Evolutionary conservation across 106 monocot species (phyloP), one percentile per base, ranked within the genome.

Genomic region (Dioscorea dumetorum): DNA sequence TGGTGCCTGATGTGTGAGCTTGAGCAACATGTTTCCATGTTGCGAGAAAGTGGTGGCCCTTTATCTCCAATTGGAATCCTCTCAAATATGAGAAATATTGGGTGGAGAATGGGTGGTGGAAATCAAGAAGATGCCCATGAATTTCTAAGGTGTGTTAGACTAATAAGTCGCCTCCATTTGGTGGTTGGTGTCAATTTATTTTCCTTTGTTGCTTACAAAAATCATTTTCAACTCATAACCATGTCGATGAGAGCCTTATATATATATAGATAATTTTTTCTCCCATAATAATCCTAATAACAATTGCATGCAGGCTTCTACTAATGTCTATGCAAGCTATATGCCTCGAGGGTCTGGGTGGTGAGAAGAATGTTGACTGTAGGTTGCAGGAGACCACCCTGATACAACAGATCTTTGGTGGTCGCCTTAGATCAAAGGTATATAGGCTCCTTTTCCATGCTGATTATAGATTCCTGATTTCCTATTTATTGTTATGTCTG

Each of bases 101-200:
- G 91, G 16, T 95, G 83, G 66, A 74, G 84, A 24, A 89, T 91
- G 61, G 95, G 95, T 69, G 88, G 88, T 24, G 95, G 95, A 21
- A 88, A 82, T 64, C 95, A 95, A 67, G 95, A 95, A 81, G 95
- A 95, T 80, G 95, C 95, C 56, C 95, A 95, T 70, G 91, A 95
- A 72, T 95, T 95, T 72, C 74, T 95, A 67, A 91, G 95, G 95
- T 91, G 68, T 21, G 8, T 18, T 20, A 41, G 41, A 41, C 6
- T 41, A 41, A 41, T 41, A 10, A 41, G 41, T 41, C 10, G 6
- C 41, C 41, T 41, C 41, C 41, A 41, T 6, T 41, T 41, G 41
- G 41, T 41, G 41, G 41, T 41, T 41, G 41, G 2, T 28, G 17
- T 16, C 62, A 28, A 62, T 4, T 24, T 28, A 3, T 22, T 62